Conservation (phyloP, 768 basidiomycete species). For the Trametes cingulata region DNA sequence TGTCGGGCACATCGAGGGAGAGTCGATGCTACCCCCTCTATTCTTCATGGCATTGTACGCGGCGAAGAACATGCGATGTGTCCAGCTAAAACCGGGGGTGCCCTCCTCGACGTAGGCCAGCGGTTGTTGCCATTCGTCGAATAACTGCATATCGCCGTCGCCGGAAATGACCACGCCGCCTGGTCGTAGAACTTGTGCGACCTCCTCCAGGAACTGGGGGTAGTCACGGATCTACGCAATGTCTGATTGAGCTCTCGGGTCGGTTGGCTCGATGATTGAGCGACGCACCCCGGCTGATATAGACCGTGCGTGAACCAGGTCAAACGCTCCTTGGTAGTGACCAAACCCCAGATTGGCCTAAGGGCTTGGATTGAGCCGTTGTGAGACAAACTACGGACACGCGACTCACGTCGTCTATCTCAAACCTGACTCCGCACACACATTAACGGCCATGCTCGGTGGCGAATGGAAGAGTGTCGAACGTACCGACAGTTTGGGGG, state of each 20-base stretch:
- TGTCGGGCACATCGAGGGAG: constrained; percentile 29
- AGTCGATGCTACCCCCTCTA: constrained; percentile 30
- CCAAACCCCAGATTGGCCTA: constrained; percentile 37
- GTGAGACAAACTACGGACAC: not conserved
- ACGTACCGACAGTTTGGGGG: constrained; percentile 35
- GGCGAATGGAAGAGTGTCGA: not conserved
- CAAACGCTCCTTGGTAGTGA: constrained; percentile 34
- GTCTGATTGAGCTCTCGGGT: not conserved
- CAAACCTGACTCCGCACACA: constrained; percentile 27
- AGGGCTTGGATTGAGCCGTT: not conserved
- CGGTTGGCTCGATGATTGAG: not conserved
- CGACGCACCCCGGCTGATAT: constrained; percentile 33
- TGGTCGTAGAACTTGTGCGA: constrained; percentile 31
- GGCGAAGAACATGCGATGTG: constrained; percentile 33
- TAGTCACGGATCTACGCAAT: constrained; percentile 34
- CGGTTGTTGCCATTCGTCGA: constrained; percentile 31
- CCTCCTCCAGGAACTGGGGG: constrained; percentile 29
- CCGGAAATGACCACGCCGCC: constrained; percentile 34
- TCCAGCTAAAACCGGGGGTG: constrained; percentile 28
- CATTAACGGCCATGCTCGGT: not conserved
- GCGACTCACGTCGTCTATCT: constrained; percentile 37
- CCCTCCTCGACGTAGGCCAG: constrained; percentile 28
- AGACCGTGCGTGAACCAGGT: constrained; percentile 35
- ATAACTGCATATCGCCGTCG: constrained; percentile 37
- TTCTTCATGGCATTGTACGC: constrained; percentile 36